These are phyloP conservation scores for Cephaloascus albidus DNA, from an alignment of 805 yeast genomes.

Conservation along the genomic window DNA sequence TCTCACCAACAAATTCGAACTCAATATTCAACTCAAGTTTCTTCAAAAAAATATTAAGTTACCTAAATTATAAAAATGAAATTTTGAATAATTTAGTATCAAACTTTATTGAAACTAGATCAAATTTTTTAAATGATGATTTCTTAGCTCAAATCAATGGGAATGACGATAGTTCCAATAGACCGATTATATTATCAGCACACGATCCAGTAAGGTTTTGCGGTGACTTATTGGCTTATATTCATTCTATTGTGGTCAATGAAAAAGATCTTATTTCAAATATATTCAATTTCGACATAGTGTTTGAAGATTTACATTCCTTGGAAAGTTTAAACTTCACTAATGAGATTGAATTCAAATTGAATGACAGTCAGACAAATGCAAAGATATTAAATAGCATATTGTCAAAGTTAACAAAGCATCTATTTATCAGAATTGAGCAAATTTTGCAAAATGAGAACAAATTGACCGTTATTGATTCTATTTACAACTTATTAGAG, in stretches of 20 bases:
- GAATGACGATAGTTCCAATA: conserved; percentile 9
- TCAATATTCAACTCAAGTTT: conserved; percentile 6
- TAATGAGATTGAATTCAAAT: neutral
- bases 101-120: conserved; percentile 61
- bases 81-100: conserved; percentile 51
- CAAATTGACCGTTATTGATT: conserved; percentile 43
- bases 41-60: conserved; percentile 21
- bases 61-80: conserved; percentile 30
- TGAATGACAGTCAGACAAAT: neutral
- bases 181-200: conserved; percentile 55
- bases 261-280: conserved; percentile 71
- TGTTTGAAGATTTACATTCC: conserved; percentile 16
- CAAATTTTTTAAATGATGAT: conserved; percentile 55
- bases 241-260: conserved; percentile 78
- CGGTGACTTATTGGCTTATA: conserved; percentile 83
- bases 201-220: conserved; percentile 77
- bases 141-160: conserved; percentile 49
- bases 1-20: conserved; percentile 7
- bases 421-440: conserved; percentile 55
- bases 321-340: conserved; percentile 3
- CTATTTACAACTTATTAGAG: conserved; percentile 52
- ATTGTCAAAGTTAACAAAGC: conserved; percentile 47
- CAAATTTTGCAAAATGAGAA: conserved; percentile 60
- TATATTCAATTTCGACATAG: conserved; percentile 32
- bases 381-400: conserved; percentile 34